Conservation (phyloP, 176 grass and related monocot genomes). For the Aegilops longissima region DNA sequence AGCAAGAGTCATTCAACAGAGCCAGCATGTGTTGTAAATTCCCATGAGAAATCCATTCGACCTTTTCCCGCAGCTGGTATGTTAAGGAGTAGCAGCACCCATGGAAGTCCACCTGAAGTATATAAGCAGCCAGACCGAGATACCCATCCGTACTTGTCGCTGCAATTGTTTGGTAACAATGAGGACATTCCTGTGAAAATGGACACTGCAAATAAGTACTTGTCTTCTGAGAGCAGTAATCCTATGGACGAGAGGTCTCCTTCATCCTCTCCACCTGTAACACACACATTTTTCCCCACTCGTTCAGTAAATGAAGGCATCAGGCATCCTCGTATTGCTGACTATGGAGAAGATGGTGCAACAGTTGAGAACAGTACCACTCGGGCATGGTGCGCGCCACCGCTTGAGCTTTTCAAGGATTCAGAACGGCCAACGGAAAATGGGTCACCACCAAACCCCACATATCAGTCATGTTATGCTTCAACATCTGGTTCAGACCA, state of each 20-base stretch:
- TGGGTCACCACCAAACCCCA: constrained; percentile 45
- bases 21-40: constrained; percentile 49
- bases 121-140: constrained; percentile 38
- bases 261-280: constrained; percentile 81
- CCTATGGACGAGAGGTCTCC: constrained; percentile 91
- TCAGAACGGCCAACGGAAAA: constrained; percentile 52
- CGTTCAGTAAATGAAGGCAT: constrained; percentile 50
- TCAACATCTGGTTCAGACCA: constrained; percentile 94
- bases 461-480: constrained; percentile 58
- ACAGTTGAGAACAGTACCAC: constrained; percentile 78
- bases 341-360: constrained; percentile 64
- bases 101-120: constrained; percentile 32
- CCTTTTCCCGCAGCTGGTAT: constrained; percentile 36
- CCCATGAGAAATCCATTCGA: constrained; percentile 40
- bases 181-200: constrained; percentile 63
- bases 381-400: constrained; percentile 46
- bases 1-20: constrained; percentile 63
- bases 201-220: constrained; percentile 75
- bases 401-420: constrained; percentile 70
- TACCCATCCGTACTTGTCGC: constrained; percentile 40
- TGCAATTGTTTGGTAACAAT: constrained; percentile 63
- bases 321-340: constrained; percentile 38
- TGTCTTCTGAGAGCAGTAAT: constrained; percentile 97
- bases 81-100: constrained; percentile 17
- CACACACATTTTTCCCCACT: constrained; percentile 85